Evolutionary conservation across 306 rosid species (phyloP).

Genomic region (Vigna trinervia): DNA sequence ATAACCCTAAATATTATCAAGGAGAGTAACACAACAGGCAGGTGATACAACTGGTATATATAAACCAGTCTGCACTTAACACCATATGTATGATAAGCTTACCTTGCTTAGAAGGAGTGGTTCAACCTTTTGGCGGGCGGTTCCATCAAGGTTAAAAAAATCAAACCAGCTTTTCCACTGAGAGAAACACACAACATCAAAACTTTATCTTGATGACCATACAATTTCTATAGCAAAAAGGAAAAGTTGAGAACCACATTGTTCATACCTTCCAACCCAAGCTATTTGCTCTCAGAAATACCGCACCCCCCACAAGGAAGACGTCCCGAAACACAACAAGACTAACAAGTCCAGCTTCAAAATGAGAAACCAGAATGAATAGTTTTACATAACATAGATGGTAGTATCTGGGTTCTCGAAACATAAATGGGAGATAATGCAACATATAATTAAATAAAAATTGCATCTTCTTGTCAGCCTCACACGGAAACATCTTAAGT

Average conservation of each 20-base stretch:
- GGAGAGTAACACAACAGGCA: not conserved
- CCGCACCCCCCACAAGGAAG: conserved; percentile 82
- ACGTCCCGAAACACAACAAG: conserved; percentile 85
- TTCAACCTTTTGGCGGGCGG: conserved; percentile 75
- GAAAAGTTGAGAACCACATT: conserved; percentile 13
- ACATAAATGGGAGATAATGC: conserved; percentile 20
- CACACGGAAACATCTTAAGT: not conserved
- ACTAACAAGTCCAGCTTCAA: conserved; percentile 89
- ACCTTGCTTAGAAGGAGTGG: conserved; percentile 97
- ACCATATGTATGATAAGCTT: conserved; percentile 12
- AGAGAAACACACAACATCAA: conserved; percentile 37
- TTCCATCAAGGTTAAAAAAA: conserved; percentile 80
- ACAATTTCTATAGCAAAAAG: conserved; percentile 28
- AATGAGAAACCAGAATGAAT: conserved; percentile 38
- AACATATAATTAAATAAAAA: conserved; percentile 9
- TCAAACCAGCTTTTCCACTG: conserved; percentile 90
- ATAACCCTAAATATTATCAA: conserved; percentile 27
- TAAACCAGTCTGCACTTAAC: not conserved
- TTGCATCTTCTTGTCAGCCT: conserved; percentile 1
- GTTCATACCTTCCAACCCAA: conserved; percentile 83
- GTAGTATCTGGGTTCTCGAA: not conserved
- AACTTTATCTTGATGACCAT: conserved; percentile 26
- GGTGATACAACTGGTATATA: conserved; percentile 33
- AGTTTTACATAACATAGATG: conserved; percentile 30
- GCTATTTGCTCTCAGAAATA: conserved; percentile 76